These are phyloP conservation scores for Spathaspora arborariae DNA, from an alignment of 805 yeast genomes.

Conservation along the genomic window DNA sequence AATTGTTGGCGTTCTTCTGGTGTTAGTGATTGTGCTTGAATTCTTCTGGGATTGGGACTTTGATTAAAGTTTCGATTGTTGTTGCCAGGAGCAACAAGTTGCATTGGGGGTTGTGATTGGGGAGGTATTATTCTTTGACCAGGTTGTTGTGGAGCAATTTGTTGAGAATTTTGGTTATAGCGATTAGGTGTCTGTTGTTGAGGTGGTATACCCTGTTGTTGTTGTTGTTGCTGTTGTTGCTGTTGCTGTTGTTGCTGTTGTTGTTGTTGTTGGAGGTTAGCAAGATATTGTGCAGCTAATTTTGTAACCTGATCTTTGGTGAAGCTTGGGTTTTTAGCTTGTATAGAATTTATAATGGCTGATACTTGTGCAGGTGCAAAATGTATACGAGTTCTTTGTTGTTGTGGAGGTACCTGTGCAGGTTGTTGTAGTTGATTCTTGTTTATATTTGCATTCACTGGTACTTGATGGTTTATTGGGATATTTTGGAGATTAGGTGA, in stretches of 20 bases:
- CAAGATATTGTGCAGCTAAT: conserved; percentile 61
- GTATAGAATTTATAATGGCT: conserved; percentile 60
- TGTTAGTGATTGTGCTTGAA: conserved; percentile 20
- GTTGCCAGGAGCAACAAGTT: conserved; percentile 3
- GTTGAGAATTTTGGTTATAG: conserved; percentile 12
- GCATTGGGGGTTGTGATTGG: conserved; percentile 3
- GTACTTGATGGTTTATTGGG: conserved; percentile 15
- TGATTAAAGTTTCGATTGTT: conserved; percentile 12
- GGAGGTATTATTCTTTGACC: conserved; percentile 5
- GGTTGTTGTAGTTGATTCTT: conserved; percentile 1
- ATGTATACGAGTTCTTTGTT: conserved; percentile 30
- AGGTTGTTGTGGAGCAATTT: conserved; percentile 9
- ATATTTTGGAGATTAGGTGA: background rate
- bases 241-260: conserved; percentile 29
- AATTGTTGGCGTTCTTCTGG: conserved; percentile 42
- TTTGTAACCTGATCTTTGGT: conserved; percentile 63
- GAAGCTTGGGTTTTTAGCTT: conserved; percentile 59
- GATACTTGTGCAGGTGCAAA: conserved; percentile 63
- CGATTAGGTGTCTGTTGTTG: conserved; percentile 6
- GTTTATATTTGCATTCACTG: conserved; percentile 3
- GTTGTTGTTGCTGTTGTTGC: conserved; percentile 20
- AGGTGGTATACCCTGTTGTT: conserved; percentile 6
- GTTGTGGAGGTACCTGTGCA: conserved; percentile 4
- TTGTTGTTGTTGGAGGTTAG: conserved; percentile 54
- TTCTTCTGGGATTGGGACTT: conserved; percentile 27